phyloP scores from a whole-genome alignment of 1,139 yeast species.

The Lodderomyces metapsilosis region DNA sequence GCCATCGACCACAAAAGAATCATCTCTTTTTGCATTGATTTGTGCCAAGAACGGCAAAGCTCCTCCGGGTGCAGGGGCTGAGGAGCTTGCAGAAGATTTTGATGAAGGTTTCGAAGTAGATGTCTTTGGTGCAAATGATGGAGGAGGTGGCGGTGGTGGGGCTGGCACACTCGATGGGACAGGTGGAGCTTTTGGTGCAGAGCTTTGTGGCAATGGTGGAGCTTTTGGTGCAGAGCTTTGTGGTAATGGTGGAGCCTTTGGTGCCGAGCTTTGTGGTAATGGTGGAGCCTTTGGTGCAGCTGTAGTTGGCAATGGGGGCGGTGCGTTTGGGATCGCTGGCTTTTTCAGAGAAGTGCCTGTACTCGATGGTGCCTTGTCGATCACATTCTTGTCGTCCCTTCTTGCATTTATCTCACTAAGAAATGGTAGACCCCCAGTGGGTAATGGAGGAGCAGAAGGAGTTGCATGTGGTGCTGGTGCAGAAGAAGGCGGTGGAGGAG shows the following conservation, averaged over 20 bases:
- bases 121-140: constrained; percentile 19
- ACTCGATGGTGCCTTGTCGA: constrained; percentile 38
- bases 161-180: constrained; percentile 9
- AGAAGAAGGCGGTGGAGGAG: constrained; percentile 1
- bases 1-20: constrained; percentile 37
- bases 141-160: constrained; percentile 15
- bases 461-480: constrained; percentile 11
- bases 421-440: constrained; percentile 42
- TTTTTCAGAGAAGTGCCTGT: constrained; percentile 9
- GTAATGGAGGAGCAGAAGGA: constrained; percentile 21
- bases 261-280: constrained; percentile 9
- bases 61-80: constrained; percentile 21
- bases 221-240: constrained; percentile 19
- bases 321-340: constrained; percentile 1
- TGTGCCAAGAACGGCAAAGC: constrained; percentile 43
- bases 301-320: constrained; percentile 12
- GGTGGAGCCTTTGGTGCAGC: constrained; percentile 16
- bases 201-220: constrained; percentile 18
- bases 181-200: constrained; percentile 16
- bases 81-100: constrained; percentile 16
- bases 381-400: constrained; percentile 56
- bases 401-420: constrained; percentile 56
- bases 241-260: constrained; percentile 15
- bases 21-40: constrained; percentile 41
- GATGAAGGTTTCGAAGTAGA: constrained; percentile 10